A percentile compares a stretch with the other conserved stretches of the same genome.
Evolutionary conservation across 768 basidiomycete genomes (phyloP).

Genomic region (Suillus subluteus): DNA sequence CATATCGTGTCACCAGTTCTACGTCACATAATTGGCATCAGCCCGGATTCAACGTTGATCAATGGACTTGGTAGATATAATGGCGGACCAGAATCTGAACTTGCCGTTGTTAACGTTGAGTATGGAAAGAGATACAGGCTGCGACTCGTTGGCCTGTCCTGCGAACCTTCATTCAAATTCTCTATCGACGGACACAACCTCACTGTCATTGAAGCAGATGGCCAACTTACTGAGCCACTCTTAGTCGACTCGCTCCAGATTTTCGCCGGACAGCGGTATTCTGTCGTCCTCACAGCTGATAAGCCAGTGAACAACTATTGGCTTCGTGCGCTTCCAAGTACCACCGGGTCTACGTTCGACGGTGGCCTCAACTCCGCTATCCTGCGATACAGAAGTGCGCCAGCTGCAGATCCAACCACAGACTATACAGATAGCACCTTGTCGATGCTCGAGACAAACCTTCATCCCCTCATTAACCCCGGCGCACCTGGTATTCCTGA

Average conservation of each 20-base stretch:
- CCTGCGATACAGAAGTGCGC: neutral
- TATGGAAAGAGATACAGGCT: slow-evolving; percentile 2
- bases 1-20: neutral
- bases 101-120: neutral
- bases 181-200: slow-evolving; percentile 24
- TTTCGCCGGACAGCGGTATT: slow-evolving; percentile 43
- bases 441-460: neutral
- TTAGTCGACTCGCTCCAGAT: slow-evolving; percentile 38
- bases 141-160: neutral
- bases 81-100: neutral
- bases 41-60: neutral
- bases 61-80: neutral
- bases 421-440: neutral
- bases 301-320: slow-evolving; percentile 56
- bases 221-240: slow-evolving; percentile 27
- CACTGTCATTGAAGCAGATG: slow-evolving; percentile 42
- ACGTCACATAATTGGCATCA: neutral
- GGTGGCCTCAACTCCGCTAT: neutral
- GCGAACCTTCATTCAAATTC: slow-evolving; percentile 18
- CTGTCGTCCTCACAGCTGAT: slow-evolving; percentile 46
- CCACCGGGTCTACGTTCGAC: slow-evolving; percentile 24
- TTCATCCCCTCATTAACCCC: neutral
- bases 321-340: slow-evolving; percentile 45
- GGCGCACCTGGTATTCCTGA: neutral
- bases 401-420: neutral